These are phyloP conservation scores for Blakeslea trispora DNA, from an alignment of 371 early-diverging fungal species.

Conservation along the genomic window DNA sequence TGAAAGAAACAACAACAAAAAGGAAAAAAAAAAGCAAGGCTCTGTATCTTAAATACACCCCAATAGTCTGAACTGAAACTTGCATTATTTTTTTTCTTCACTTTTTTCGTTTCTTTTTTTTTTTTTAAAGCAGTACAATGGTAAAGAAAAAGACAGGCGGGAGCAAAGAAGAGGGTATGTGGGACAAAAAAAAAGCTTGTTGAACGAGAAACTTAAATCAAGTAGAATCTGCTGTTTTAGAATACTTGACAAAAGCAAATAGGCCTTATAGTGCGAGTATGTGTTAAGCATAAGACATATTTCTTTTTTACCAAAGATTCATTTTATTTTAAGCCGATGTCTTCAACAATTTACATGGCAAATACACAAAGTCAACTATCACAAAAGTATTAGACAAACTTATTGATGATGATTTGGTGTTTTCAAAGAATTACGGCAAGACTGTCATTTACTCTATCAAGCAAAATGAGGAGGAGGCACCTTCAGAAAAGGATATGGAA, in stretches of 20 bases:
- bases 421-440: slow-evolving; percentile 26
- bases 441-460: slow-evolving; percentile 18
- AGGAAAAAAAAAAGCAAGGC: background rate
- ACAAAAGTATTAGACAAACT: slow-evolving; percentile 17
- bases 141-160: slow-evolving; percentile 13
- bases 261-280: slow-evolving; percentile 33
- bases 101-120: background rate
- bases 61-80: background rate
- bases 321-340: slow-evolving; percentile 20
- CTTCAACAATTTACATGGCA: slow-evolving; percentile 28
- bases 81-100: background rate
- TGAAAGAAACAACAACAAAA: slow-evolving; percentile 1
- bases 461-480: slow-evolving; percentile 2
- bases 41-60: background rate
- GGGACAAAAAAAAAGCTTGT: background rate
- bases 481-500: background rate
- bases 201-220: no score
- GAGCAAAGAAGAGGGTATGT: slow-evolving; percentile 18
- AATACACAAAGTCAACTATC: slow-evolving; percentile 19
- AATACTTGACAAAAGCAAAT: slow-evolving; percentile 26
- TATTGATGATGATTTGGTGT: slow-evolving; percentile 12
- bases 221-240: slow-evolving; percentile 16
- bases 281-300: slow-evolving; percentile 5
- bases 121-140: slow-evolving; percentile 2
- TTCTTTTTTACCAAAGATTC: no score